Conservation (phyloP, 2,329 filamentous ascomycete genomes). For the Colletotrichum sp. region DNA sequence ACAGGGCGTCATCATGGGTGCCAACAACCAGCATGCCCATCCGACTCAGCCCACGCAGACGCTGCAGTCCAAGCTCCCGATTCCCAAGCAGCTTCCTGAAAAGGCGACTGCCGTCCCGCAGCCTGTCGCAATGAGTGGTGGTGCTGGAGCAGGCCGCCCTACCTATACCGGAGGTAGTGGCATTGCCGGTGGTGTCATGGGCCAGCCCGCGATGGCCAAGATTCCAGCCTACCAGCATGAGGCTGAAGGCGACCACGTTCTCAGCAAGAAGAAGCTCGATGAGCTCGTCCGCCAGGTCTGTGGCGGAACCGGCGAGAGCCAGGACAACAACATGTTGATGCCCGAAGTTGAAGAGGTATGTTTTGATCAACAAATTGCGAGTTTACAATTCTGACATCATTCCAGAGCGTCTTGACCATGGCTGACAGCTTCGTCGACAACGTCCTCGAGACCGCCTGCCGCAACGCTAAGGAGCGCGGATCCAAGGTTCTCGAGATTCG, state of each 20-base stretch:
- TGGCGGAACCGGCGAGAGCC: constrained; percentile 75
- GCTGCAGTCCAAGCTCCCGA: constrained; percentile 72
- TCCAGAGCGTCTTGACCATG: constrained; percentile 81
- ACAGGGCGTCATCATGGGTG: constrained; percentile 33
- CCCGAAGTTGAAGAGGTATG: constrained; percentile 95
- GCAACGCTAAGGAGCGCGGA: constrained; percentile 90
- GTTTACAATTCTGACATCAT: constrained; percentile 6
- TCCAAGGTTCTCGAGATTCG: constrained; percentile 90
- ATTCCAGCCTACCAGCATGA: constrained; percentile 86
- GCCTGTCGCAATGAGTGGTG: constrained; percentile 73
- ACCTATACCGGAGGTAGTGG: constrained; percentile 82
- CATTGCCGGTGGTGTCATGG: constrained; percentile 80
- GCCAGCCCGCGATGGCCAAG: constrained; percentile 83
- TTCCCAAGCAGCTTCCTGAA: constrained; percentile 78
- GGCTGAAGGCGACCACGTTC: constrained; percentile 86
- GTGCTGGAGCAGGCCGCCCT: constrained; percentile 71
- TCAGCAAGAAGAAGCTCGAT: constrained; percentile 98
- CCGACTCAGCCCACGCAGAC: constrained; percentile 45
- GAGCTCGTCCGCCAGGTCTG: constrained; percentile 94
- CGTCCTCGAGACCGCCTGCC: constrained; percentile 85
- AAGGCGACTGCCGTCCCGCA: constrained; percentile 72
- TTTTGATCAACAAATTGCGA: not conserved
- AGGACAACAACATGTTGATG: constrained; percentile 78
- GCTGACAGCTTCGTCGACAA: constrained; percentile 96
- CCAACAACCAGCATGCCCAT: constrained; percentile 51